Base-by-base conservation (phyloP, 768 basidiomycete species). In the Agrocybe praecox region DNA sequence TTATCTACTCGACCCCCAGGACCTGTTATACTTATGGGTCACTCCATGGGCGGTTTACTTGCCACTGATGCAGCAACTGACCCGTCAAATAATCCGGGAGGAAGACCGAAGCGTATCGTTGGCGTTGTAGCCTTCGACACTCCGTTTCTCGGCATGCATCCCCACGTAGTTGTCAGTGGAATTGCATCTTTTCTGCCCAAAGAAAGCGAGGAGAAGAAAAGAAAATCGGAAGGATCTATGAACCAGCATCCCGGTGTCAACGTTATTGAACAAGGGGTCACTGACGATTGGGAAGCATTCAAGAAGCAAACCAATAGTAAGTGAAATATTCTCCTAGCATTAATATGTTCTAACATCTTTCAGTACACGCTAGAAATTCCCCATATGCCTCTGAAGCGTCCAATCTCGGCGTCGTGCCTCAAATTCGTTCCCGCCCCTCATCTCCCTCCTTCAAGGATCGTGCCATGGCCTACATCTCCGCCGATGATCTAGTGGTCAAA, bases 1-100 rank as follows among this genome's bases (percentile, higher is more conserved):
- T 74, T 86, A 8, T 65, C 72, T 17, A 83, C 80, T 6, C 83
- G 83, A 63, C 81, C 81, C 18, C 73, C 77, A 4, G 84, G 83
- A 1, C 81, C 79, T 29, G 80, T 85, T 11, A 83, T 86, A 47
- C 70, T 86, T 1, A 32, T 83, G 2, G 82, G 77, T 1, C 84
- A 86, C 64, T 86, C 84, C 5, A 85, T 86, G 84, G 84, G 84
- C 18, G 84, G 84, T 2, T 72, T 86, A 6, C 72, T 86, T 1
- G 83, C 80, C 3, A 83, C 82, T 3, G 83, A 85, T 43, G 83
- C 84, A 1, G 83, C 81, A 1, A 79, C 76, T 0, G 70, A 80
- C 55, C 52, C 67, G 0, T 77, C 74, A 2, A 79, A 78, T 55
- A 70, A 72, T 40, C 64, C 67, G 22, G 57, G 61, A 54, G 61